Evolutionary conservation across 2,329 filamentous ascomycete genomes (phyloP), one percentile per base, ranked within the genome.

Genomic region (Aspergillus unguis): DNA sequence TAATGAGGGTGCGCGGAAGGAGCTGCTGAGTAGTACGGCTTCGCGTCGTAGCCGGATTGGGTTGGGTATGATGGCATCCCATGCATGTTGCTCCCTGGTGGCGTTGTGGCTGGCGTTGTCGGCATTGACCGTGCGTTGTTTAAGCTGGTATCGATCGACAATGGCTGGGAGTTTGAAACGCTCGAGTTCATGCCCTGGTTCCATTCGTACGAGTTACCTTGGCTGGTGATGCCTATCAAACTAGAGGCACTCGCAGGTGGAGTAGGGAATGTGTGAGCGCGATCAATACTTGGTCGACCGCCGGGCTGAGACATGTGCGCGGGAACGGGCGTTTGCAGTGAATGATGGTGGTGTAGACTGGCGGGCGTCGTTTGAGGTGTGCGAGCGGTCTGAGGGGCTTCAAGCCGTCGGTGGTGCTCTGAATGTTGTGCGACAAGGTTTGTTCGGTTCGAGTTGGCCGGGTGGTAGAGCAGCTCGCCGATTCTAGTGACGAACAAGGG

Each of bases 401-500:
- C 86, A 61, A 87, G 79, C 68, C 91, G 88, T 65, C 90, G 11
- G 35, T 17, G 84, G 60, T 87, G 83, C 66, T 92, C 87, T 7
- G 72, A 86, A 29, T 90, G 90, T 60, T 90, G 88, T 84, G 96
- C 92, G 50, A 95, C 90, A 67, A 90, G 85, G 71, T 86, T 91
- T 43, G 87, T 90, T 61, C 90, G 81, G 59, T 77, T 88, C 67
- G 91, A 87, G 69, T 96, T 96, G 23, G 68, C 65, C 0, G 94
- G 92, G 70, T 97, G 92, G 72, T 96, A 97, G 45, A 97, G 82
- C 59, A 97, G 80, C 53, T 90, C 88, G 55, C 90, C 90, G 68
- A 97, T 97, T 74, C 97, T 95, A 74, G 97, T 92, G 36, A 97
- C 94, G 70, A 99, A 99, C 44, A 99, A 79, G 48, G 94, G 94